phyloP scores from a whole-genome alignment of 345 rosid genomes.

The Aurinia saxatilis region DNA sequence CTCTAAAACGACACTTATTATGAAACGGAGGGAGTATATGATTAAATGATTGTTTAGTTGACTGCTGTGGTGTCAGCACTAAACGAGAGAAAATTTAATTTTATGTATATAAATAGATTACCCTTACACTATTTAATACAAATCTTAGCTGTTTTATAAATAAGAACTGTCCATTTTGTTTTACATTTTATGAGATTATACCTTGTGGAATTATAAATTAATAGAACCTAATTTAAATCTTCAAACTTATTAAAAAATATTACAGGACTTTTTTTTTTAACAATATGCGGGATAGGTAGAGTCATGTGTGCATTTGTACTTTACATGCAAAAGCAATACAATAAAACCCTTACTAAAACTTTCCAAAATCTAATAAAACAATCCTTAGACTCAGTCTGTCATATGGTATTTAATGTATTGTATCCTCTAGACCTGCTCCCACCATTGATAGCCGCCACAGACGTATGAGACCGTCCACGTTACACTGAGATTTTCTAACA shows the following conservation, averaged over 20 bases:
- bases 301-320: neutral
- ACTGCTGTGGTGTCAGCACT: no score
- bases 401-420: neutral
- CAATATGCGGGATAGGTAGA: neutral
- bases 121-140: no score
- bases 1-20: no score
- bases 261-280: neutral
- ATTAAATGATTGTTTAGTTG: no score
- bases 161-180: no score
- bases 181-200: neutral
- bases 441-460: conserved; percentile 21
- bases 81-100: no score
- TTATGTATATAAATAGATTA: no score
- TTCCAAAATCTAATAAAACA: neutral
- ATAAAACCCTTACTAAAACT: neutral
- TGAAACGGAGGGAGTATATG: no score
- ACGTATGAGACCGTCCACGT: conserved; percentile 17
- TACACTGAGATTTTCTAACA: neutral
- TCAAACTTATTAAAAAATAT: neutral
- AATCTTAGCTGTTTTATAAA: no score
- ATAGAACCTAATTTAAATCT: neutral
- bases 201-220: neutral
- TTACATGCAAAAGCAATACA: conserved; percentile 11
- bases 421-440: conserved; percentile 16
- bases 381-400: neutral